Evolutionary conservation across 345 rosid genomes (phyloP).

Genomic region (Euphorbia lathyris): DNA sequence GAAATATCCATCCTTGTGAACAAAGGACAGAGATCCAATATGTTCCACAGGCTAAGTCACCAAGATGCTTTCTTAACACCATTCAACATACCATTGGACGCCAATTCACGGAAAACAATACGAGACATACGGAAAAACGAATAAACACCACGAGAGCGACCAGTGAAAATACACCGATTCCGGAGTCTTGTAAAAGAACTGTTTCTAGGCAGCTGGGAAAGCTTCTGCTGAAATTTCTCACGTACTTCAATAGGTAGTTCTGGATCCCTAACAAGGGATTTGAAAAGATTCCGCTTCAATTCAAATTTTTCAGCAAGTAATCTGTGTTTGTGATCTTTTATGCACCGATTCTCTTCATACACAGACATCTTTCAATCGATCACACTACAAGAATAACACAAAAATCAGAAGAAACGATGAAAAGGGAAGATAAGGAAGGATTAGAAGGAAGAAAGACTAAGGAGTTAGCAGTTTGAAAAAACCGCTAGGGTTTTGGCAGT

Average conservation of each 20-base stretch:
- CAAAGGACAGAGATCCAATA: neutral
- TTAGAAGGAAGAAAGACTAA: neutral
- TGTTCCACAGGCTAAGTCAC: too few species aligned
- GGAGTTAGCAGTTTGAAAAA: too few species aligned
- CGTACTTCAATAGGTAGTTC: constrained; percentile 49
- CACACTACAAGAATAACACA: neutral
- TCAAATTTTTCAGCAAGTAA: constrained; percentile 45
- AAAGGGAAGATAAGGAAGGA: neutral
- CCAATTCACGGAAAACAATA: constrained; percentile 38
- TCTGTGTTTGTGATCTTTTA: constrained; percentile 46
- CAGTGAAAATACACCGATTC: constrained; percentile 54
- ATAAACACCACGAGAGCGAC: constrained; percentile 50
- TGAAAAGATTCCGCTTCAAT: constrained; percentile 50
- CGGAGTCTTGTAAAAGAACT: constrained; percentile 54
- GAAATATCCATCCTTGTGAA: neutral
- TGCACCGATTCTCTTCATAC: constrained; percentile 30
- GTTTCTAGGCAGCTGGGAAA: constrained; percentile 56
- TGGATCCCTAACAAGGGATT: constrained; percentile 48
- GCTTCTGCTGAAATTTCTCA: constrained; percentile 46
- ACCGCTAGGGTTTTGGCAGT: too few species aligned
- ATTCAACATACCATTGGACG: constrained; percentile 29
- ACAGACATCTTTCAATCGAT: constrained; percentile 6
- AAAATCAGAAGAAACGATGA: neutral
- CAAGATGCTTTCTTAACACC: constrained; percentile 46
- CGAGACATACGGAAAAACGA: constrained; percentile 46